Percentiles rank a stretch among this genome's conserved stretches.
These are phyloP conservation scores for Russula olivacea DNA, from an alignment of 768 basidiomycete species.

Conservation along the genomic window DNA sequence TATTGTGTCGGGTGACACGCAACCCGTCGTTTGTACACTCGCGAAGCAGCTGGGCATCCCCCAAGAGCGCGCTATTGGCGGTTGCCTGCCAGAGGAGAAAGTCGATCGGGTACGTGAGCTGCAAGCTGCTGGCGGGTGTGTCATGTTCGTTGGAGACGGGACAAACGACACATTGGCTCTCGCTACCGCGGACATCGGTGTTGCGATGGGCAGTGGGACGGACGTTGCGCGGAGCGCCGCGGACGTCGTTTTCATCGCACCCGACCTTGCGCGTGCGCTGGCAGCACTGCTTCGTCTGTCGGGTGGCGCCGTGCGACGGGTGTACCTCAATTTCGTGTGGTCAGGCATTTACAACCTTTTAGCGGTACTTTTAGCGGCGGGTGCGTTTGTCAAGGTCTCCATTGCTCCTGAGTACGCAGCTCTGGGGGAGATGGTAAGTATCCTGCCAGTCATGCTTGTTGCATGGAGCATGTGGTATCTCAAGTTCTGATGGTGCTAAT, in stretches of 20 bases:
- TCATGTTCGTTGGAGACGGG: slow-evolving; percentile 47
- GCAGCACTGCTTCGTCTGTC: slow-evolving; percentile 37
- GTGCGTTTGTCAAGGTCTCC: slow-evolving; percentile 39
- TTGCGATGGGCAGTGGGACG: slow-evolving; percentile 35
- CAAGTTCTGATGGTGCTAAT: slow-evolving; percentile 2
- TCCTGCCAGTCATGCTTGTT: slow-evolving; percentile 38
- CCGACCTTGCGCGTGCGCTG: slow-evolving; percentile 33
- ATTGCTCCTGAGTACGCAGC: slow-evolving; percentile 41
- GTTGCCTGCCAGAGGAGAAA: slow-evolving; percentile 46
- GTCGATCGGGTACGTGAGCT: slow-evolving; percentile 32
- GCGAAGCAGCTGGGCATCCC: slow-evolving; percentile 38
- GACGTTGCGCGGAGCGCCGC: slow-evolving; percentile 40
- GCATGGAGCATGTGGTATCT: slow-evolving; percentile 29
- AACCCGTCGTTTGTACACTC: slow-evolving; percentile 38
- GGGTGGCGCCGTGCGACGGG: slow-evolving; percentile 33
- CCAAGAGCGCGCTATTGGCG: slow-evolving; percentile 35
- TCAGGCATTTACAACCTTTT: slow-evolving; percentile 40
- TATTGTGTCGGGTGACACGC: slow-evolving; percentile 49
- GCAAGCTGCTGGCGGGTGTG: slow-evolving; percentile 27
- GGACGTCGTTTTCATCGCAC: slow-evolving; percentile 41
- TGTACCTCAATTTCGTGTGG: slow-evolving; percentile 37
- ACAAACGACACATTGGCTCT: slow-evolving; percentile 49
- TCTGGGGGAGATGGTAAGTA: slow-evolving; percentile 40
- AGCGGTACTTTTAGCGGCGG: slow-evolving; percentile 45
- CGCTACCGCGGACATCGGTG: slow-evolving; percentile 45